Evolutionary conservation across 2,329 filamentous ascomycete genomes (phyloP).

Genomic region (Botrytis pseudocinerea): DNA sequence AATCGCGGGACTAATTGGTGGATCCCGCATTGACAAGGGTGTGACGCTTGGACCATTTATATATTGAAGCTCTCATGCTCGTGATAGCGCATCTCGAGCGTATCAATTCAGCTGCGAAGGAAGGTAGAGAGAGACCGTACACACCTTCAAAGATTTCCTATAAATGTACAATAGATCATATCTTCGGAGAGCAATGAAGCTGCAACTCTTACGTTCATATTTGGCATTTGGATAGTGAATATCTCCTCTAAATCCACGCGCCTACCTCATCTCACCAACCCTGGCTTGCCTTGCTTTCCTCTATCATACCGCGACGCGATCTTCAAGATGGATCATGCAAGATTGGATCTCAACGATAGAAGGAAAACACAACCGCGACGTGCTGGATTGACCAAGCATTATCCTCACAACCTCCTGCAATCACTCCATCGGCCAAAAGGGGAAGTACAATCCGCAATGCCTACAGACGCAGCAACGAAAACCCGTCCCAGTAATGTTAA

Average conservation of each 20-base stretch:
- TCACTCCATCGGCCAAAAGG: slow-evolving; percentile 5
- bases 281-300: not conserved
- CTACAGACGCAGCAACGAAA: not conserved
- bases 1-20: not conserved
- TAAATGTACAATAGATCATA: not conserved
- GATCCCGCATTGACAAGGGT: not conserved
- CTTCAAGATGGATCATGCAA: slow-evolving; percentile 9
- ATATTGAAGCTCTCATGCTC: not conserved
- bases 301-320: slow-evolving; percentile 15
- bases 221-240: not conserved
- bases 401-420: slow-evolving; percentile 14
- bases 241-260: not conserved
- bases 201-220: not conserved
- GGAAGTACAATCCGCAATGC: not conserved
- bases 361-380: slow-evolving; percentile 15
- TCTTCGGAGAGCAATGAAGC: not conserved
- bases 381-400: slow-evolving; percentile 14
- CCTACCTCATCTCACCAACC: not conserved
- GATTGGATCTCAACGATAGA: slow-evolving; percentile 22
- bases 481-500: not conserved
- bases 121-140: not conserved
- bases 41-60: not conserved
- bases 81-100: not conserved
- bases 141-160: not conserved
- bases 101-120: not conserved